Evolutionary conservation across 768 basidiomycete genomes (phyloP).

Genomic region (Boletus rex-veris): DNA sequence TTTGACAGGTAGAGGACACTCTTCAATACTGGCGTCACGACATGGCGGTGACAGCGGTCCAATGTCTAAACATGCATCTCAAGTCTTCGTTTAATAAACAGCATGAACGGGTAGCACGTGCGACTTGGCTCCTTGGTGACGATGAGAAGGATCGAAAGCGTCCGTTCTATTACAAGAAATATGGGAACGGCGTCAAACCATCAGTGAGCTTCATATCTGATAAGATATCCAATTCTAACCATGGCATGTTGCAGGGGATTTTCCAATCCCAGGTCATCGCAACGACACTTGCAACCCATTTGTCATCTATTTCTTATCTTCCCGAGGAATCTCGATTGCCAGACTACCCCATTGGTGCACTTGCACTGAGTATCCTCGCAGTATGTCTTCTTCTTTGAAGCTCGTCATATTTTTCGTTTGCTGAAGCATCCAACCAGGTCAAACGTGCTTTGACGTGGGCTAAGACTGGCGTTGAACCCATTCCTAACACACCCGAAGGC

Average conservation of each 20-base stretch:
- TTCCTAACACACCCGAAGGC: not conserved
- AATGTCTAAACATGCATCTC: not conserved
- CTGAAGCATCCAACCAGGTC: not conserved
- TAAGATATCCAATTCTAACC: no score
- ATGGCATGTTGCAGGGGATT: not conserved
- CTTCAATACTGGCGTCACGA: not conserved
- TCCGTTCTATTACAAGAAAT: not conserved
- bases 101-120: not conserved
- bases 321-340: not conserved
- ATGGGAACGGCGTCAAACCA: not conserved
- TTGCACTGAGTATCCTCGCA: not conserved
- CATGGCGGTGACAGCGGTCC: not conserved
- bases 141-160: slow-evolving; percentile 3
- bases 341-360: not conserved
- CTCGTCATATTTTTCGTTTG: not conserved
- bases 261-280: not conserved
- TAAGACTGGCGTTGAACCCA: not conserved
- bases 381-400: not conserved
- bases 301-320: not conserved
- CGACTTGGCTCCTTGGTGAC: not conserved
- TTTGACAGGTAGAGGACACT: not conserved
- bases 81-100: not conserved
- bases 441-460: slow-evolving; percentile 1
- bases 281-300: not conserved
- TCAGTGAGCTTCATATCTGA: not conserved